Evolutionary conservation across 2,329 filamentous ascomycete genomes (phyloP), one percentile per base, ranked within the genome.

Genomic region (Penicillium hordei): DNA sequence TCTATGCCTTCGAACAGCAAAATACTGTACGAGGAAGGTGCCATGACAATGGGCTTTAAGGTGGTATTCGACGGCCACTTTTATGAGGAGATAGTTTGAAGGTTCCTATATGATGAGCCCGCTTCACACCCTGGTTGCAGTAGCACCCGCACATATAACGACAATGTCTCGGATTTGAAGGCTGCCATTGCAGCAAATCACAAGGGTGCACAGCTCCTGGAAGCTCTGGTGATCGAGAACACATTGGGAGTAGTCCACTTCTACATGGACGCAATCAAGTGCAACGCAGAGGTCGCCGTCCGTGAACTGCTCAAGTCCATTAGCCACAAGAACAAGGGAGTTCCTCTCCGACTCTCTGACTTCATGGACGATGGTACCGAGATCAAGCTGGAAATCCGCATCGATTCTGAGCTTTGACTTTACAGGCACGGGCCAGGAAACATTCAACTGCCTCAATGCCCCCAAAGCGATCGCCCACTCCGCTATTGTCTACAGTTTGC

Each of bases 331-430:
- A 42, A 89, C 89, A 63, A 46, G 6, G 46, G 86, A 86, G 9
- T 81, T 83, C 54, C 83, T 87, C 38, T 82, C 91, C 1, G 81
- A 81, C 56, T 51, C 15, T 55, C 52, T 7, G 90, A 93, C 68
- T 89, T 85, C 75, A 93, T 93, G 88, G 90, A 93, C 67, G 89
- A 93, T 66, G 89, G 90, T 31, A 89, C 83, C 25, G 88, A 88
- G 0, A 91, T 93, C 66, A 80, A 83, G 48, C 79, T 93, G 6
- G 86, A 84, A 59, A 82, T 93, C 5, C 84, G 83, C 0, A 92
- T 93, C 59, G 83, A 91, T 1, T 92, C 93, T 67, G 81, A 86
- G 1, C 0, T 93, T 92, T 68, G 83, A 92, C 71, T 88, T 91
- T 72, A 81, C 79, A 3, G 89, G 88, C 19, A 92, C 88, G 0